phyloP scores from a whole-genome alignment of 2,329 filamentous ascomycete genomes.

The Pseudogymnoascus sp. region DNA sequence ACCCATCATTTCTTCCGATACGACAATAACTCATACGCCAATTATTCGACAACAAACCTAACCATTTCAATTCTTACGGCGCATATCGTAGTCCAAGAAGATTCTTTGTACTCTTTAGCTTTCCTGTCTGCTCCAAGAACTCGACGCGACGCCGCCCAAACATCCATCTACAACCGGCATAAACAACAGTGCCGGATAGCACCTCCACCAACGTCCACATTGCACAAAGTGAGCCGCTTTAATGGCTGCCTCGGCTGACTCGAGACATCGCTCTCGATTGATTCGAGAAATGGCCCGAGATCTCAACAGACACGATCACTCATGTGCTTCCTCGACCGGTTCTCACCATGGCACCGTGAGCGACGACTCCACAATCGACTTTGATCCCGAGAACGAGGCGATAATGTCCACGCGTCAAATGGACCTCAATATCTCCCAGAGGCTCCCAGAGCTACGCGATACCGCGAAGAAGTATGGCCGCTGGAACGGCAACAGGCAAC shows the following conservation, averaged over 20 bases:
- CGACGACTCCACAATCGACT: slow-evolving; percentile 22
- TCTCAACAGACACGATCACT: slow-evolving; percentile 18
- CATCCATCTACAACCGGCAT: neutral
- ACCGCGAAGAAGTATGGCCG: slow-evolving; percentile 31
- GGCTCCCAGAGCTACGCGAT: slow-evolving; percentile 27
- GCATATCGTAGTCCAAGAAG: neutral
- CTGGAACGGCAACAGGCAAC: slow-evolving; percentile 30
- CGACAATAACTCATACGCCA: neutral
- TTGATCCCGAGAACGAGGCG: slow-evolving; percentile 24
- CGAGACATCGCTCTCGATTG: slow-evolving; percentile 17
- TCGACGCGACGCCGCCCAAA: neutral
- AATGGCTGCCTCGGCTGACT: slow-evolving; percentile 15
- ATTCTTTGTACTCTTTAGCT: neutral
- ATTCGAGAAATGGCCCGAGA: slow-evolving; percentile 23
- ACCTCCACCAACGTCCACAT: slow-evolving; percentile 1
- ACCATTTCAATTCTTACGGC: neutral
- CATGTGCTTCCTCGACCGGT: slow-evolving; percentile 24
- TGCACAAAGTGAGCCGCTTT: slow-evolving; percentile 4
- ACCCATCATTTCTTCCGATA: neutral
- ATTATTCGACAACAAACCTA: neutral
- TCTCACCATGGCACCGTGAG: slow-evolving; percentile 29
- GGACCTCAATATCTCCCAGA: slow-evolving; percentile 18
- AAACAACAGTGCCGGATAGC: neutral
- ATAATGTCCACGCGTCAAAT: slow-evolving; percentile 22
- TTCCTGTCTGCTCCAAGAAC: slow-evolving; percentile 1